Conservation (phyloP, 805 yeast genomes). For the Candida awuae region DNA sequence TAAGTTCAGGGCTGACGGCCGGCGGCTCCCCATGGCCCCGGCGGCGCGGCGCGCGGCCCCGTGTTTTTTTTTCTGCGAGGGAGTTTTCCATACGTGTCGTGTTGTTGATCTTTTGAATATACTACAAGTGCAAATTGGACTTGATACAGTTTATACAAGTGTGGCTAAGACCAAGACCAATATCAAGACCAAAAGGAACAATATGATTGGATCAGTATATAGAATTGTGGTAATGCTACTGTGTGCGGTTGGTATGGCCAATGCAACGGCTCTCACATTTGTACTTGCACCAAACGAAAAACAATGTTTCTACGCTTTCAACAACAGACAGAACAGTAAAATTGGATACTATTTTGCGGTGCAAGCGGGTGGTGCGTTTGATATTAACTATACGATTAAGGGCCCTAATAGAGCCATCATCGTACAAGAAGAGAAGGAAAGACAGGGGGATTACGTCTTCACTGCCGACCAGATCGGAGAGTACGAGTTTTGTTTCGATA, state of each 20-base stretch:
- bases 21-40: too few species aligned
- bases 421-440: conserved; percentile 48
- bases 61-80: too few species aligned
- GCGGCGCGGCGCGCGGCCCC: too few species aligned
- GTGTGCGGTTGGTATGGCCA: neutral
- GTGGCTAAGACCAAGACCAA: too few species aligned
- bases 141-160: too few species aligned
- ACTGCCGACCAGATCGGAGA: conserved; percentile 63
- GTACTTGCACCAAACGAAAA: conserved; percentile 67
- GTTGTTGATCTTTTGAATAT: too few species aligned
- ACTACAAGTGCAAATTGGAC: too few species aligned
- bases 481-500: conserved; percentile 79
- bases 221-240: neutral
- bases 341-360: conserved; percentile 79
- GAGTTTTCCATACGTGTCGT: too few species aligned
- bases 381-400: conserved; percentile 60
- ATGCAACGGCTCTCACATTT: conserved; percentile 59
- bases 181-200: too few species aligned
- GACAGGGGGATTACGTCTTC: conserved; percentile 76
- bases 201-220: neutral
- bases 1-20: neutral
- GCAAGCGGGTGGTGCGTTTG: conserved; percentile 71
- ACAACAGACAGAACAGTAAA: conserved; percentile 48
- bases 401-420: conserved; percentile 51
- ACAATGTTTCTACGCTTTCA: conserved; percentile 64